These are phyloP conservation scores for Leptographium radiaticola DNA, from an alignment of 2,329 filamentous ascomycete species.

Conservation along the genomic window DNA sequence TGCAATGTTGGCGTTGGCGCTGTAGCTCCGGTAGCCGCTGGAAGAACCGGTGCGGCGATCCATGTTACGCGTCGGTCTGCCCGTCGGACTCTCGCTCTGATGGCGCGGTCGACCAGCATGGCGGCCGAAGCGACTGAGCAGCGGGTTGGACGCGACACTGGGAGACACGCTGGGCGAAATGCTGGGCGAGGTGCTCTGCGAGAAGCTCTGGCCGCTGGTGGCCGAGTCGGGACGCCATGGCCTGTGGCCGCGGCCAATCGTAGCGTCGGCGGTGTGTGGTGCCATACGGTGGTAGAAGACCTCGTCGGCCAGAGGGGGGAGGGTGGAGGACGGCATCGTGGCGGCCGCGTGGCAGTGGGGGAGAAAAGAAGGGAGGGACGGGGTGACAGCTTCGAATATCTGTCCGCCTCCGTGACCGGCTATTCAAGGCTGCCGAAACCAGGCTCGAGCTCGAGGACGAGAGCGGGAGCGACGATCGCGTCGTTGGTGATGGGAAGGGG, in stretches of 20 bases:
- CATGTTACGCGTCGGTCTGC: background rate
- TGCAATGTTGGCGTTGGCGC: slow-evolving; percentile 9
- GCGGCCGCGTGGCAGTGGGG: background rate
- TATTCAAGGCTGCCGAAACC: too few species aligned
- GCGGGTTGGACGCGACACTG: slow-evolving; percentile 1
- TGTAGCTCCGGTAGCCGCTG: slow-evolving; percentile 3
- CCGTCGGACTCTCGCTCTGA: background rate
- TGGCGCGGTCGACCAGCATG: background rate
- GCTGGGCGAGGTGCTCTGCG: too few species aligned
- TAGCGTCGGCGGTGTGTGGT: background rate
- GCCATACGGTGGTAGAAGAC: background rate
- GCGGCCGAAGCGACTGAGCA: slow-evolving; percentile 7
- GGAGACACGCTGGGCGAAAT: too few species aligned
- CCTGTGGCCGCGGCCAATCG: background rate
- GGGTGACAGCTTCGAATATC: background rate
- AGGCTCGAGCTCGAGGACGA: too few species aligned
- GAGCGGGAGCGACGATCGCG: too few species aligned
- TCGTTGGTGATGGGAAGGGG: too few species aligned
- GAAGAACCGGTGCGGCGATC: background rate
- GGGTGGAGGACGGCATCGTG: slow-evolving; percentile 1
- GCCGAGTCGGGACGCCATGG: background rate
- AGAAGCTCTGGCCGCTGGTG: background rate
- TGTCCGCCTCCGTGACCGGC: background rate
- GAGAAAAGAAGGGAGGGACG: background rate
- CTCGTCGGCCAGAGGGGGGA: background rate